Base-by-base conservation (phyloP, 495 filamentous ascomycete species). In the Neurospora sp. region DNA sequence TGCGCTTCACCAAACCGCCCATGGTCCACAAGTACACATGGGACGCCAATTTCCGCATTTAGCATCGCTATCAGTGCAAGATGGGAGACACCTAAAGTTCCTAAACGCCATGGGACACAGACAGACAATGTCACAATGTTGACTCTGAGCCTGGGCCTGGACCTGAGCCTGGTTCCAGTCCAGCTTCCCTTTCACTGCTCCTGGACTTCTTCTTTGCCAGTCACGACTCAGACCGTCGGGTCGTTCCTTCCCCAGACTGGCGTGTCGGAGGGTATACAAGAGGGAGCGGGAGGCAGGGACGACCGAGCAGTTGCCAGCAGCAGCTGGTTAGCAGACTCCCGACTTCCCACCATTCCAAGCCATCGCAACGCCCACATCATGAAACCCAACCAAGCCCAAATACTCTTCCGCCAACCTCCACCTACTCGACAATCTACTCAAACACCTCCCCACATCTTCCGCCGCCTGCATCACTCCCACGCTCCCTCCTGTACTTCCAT, bases 391-490 rank as follows among this genome's bases (percentile, higher is more conserved):
- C 42, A 80, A 31, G 8, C 71, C 73, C 40, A 76, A 19, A 72
- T 78, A 78, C 54, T 77, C 75, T 1, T 39, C 38, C n/a, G 74
- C 76, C n/a, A 79, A 28, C 62, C 62, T 70, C 78, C 78, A 80
- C 19, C 75, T 73, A 39, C 72, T 45, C 15, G 42, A 45, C 38
- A 77, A 17, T 39, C 72, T 36, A 37, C 34, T 24, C 11, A 77
- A 38, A n/a, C 74, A 71, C 21, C 37, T 28, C 48, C 45, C 69
- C 34, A 77, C 59, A 38, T 78, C 74, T 69, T 74, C 73, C 19
- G 75, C 39, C 13, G 72, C 77, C 10, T 31, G 54, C 36, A 62
- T n/a, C 0, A 75, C 43, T 66, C 54, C 54, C 54, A 66, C 48
- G 7, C 24, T 10, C 19, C 8, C 54, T 34, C 28, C 28, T 66